These are phyloP conservation scores for Tricholoma bakamatsutake DNA, from an alignment of 768 basidiomycete genomes.

Conservation along the genomic window DNA sequence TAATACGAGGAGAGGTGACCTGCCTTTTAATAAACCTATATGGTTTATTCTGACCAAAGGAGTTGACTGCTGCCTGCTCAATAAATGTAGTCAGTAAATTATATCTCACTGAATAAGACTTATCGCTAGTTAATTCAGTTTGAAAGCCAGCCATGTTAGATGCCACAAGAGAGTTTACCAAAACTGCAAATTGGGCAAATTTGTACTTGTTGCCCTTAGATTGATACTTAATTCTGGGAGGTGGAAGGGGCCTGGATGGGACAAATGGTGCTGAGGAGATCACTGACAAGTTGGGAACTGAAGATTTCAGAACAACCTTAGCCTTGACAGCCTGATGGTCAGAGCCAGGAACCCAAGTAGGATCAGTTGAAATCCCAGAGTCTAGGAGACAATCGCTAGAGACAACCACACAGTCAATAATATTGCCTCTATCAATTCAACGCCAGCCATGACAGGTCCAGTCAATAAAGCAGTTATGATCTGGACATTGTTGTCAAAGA, in stretches of 20 bases:
- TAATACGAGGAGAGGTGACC: not conserved
- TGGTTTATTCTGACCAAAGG: not conserved
- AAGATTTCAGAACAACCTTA: not conserved
- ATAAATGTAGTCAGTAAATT: not conserved
- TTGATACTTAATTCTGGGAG: not conserved
- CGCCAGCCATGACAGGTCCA: slow-evolving; percentile 10
- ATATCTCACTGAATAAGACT: not conserved
- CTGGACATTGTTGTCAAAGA: slow-evolving; percentile 9
- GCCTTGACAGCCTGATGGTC: slow-evolving; percentile 1
- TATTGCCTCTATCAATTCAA: slow-evolving; percentile 9
- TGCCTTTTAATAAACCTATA: not conserved
- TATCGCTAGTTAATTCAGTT: not conserved
- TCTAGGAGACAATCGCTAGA: slow-evolving; percentile 5
- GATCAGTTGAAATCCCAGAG: slow-evolving; percentile 1
- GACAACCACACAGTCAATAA: slow-evolving; percentile 17
- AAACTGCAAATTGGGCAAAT: not conserved
- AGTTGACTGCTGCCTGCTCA: not conserved
- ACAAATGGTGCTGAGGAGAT: not conserved
- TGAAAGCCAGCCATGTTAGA: too few relatives aligned
- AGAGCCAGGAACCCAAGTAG: slow-evolving; percentile 5
- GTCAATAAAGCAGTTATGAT: slow-evolving; percentile 1
- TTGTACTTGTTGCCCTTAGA: too few relatives aligned
- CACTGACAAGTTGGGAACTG: not conserved
- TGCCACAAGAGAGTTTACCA: not conserved
- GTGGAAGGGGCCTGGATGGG: not conserved